These are phyloP conservation scores for Marasmius oreades DNA, from an alignment of 1,284 basidiomycete species.

Conservation along the genomic window DNA sequence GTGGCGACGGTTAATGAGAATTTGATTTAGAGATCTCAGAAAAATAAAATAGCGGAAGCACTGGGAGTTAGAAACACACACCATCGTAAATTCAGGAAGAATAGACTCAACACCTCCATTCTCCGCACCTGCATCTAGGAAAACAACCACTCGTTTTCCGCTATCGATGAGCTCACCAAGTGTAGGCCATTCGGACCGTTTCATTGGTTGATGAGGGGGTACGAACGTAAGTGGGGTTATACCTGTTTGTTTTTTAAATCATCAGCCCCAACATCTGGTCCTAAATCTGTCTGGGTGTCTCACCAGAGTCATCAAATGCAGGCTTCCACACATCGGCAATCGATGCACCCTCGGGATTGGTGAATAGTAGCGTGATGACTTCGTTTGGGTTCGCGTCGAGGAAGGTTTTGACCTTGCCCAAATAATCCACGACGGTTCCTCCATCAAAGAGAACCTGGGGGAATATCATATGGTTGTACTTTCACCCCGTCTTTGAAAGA, in stretches of 20 bases:
- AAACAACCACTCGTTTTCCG: conserved; percentile 67
- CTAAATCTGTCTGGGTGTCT: background rate
- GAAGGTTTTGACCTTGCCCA: conserved; percentile 61
- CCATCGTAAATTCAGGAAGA: conserved; percentile 61
- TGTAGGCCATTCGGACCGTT: conserved; percentile 68
- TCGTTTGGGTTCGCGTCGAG: conserved; percentile 71
- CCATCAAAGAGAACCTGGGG: conserved; percentile 52
- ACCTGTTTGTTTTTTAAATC: conserved; percentile 34
- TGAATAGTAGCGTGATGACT: conserved; percentile 69
- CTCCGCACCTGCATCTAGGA: conserved; percentile 58
- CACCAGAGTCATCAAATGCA: conserved; percentile 49
- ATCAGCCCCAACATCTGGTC: background rate
- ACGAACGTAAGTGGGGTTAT: conserved; percentile 56
- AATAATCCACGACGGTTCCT: conserved; percentile 59
- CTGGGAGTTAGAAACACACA: conserved; percentile 24
- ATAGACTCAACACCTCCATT: conserved; percentile 53
- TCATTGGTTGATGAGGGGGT: conserved; percentile 50
- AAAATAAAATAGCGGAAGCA: background rate
- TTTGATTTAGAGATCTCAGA: background rate
- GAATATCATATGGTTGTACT: background rate
- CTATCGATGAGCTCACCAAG: conserved; percentile 65
- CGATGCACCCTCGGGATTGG: conserved; percentile 62
- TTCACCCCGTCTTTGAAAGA: background rate
- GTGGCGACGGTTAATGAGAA: conserved; percentile 21
- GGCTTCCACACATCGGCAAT: conserved; percentile 49